Evolutionary conservation across 2,329 filamentous ascomycete species (phyloP).

Genomic region (Fusarium falciforme): DNA sequence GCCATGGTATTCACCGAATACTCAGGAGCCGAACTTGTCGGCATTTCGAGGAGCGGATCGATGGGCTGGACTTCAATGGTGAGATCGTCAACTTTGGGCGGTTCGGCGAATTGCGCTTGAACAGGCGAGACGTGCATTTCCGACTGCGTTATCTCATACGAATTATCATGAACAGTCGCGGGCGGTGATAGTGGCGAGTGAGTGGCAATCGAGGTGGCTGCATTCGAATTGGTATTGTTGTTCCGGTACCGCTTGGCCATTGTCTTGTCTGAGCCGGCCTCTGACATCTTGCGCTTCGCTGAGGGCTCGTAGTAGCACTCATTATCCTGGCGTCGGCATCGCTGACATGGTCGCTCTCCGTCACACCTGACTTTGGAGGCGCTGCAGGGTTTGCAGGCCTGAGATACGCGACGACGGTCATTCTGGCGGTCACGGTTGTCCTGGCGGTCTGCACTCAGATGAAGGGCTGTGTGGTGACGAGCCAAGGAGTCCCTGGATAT

Average conservation of each 20-base stretch:
- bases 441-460: background rate
- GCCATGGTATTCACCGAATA: background rate
- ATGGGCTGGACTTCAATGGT: background rate
- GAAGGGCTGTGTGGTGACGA: constrained; percentile 5
- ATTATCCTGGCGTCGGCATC: constrained; percentile 7
- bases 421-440: background rate
- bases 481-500: constrained; percentile 1
- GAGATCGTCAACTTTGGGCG: background rate
- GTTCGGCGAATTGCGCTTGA: background rate
- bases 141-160: background rate
- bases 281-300: constrained; percentile 7
- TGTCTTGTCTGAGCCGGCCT: background rate
- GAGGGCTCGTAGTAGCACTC: constrained; percentile 6
- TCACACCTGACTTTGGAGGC: constrained; percentile 2
- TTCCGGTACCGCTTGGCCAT: background rate
- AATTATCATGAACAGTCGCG: background rate
- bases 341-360: background rate
- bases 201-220: background rate
- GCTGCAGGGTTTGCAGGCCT: constrained; percentile 7
- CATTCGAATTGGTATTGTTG: background rate
- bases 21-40: background rate
- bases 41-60: background rate
- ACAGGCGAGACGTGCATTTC: background rate
- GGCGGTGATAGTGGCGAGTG: constrained; percentile 4
- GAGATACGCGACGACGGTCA: constrained; percentile 2